phyloP scores from a whole-genome alignment of 2,329 filamentous ascomycete species.

The Fusarium multiceps region DNA sequence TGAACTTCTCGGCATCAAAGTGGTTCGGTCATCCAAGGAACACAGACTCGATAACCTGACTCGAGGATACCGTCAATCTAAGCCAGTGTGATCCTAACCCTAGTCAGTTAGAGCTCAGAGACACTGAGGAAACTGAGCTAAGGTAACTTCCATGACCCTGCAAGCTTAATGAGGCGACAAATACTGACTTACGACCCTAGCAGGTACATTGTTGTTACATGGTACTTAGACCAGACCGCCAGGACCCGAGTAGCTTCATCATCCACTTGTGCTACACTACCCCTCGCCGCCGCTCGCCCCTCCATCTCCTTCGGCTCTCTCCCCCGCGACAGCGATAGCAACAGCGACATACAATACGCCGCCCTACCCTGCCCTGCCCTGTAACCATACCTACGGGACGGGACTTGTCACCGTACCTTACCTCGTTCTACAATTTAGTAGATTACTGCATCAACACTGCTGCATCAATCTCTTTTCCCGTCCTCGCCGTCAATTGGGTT shows the following conservation, averaged over 20 bases:
- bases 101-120: constrained; percentile 10
- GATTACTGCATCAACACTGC: constrained; percentile 14
- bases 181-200: constrained; percentile 1
- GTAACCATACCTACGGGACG: constrained; percentile 16
- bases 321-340: constrained; percentile 10
- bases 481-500: constrained; percentile 22
- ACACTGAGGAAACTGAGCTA: constrained; percentile 13
- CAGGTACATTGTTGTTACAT: background rate
- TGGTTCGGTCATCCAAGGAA: constrained; percentile 26
- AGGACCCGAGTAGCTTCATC: constrained; percentile 5
- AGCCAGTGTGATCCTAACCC: background rate
- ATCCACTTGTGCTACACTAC: constrained; percentile 7
- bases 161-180: constrained; percentile 14
- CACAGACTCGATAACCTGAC: constrained; percentile 7
- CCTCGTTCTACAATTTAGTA: constrained; percentile 4
- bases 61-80: constrained; percentile 8
- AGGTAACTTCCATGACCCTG: constrained; percentile 18
- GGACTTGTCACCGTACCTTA: constrained; percentile 19
- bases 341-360: background rate
- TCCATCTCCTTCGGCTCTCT: constrained; percentile 12
- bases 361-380: constrained; percentile 8
- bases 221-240: background rate
- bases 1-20: constrained; percentile 14
- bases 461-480: background rate
- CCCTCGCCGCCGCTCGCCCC: constrained; percentile 15